These are phyloP conservation scores for Tylopilus cervinicoccineus DNA, from an alignment of 768 basidiomycete genomes.

Conservation along the genomic window DNA sequence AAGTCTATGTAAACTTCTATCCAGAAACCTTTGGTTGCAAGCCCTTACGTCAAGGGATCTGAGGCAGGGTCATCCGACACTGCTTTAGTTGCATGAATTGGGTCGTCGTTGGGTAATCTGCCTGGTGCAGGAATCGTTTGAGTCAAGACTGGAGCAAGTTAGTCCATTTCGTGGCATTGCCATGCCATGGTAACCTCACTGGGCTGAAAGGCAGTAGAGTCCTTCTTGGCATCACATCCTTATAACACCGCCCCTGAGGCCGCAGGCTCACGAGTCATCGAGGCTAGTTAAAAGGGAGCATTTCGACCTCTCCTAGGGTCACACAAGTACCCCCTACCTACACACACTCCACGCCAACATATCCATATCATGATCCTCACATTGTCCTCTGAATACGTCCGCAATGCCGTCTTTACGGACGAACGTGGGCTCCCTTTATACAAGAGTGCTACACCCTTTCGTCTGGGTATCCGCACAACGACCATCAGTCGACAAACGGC, in stretches of 20 bases:
- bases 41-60: too few species aligned
- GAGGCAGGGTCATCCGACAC: background rate
- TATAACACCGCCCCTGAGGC: background rate
- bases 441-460: slow-evolving; percentile 25
- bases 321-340: background rate
- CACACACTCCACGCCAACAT: background rate
- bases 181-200: background rate
- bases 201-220: background rate
- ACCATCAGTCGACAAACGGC: slow-evolving; percentile 15
- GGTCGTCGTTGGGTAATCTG: too few species aligned
- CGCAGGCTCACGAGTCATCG: background rate
- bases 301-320: too few species aligned
- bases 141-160: too few species aligned
- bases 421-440: slow-evolving; percentile 24
- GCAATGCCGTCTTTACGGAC: slow-evolving; percentile 27
- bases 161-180: background rate
- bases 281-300: slow-evolving; percentile 5
- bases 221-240: background rate
- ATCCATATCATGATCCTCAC: slow-evolving; percentile 21
- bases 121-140: background rate
- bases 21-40: too few species aligned
- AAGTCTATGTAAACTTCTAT: too few species aligned
- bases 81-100: background rate
- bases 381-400: slow-evolving; percentile 23
- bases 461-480: slow-evolving; percentile 14